Percentiles rank a stretch among this genome's conserved stretches.
Evolutionary conservation across 768 basidiomycete genomes (phyloP).

Genomic region (Macrocybe gigantea): DNA sequence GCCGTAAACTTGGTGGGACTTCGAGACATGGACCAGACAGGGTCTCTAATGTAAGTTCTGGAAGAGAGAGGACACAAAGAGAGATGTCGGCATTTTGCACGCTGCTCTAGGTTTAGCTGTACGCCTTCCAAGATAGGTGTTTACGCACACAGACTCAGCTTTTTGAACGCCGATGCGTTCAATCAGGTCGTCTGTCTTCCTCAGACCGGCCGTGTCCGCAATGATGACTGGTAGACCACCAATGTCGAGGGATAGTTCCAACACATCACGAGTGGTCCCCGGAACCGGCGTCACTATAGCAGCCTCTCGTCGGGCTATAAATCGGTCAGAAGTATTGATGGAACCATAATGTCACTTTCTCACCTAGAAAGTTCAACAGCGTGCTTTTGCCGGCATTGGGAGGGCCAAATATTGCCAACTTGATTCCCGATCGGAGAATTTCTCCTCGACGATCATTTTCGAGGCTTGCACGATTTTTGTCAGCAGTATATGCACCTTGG

Average conservation of each 20-base stretch:
- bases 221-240: conserved; percentile 78
- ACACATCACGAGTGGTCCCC: conserved; percentile 85
- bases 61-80: conserved; percentile 77
- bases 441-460: conserved; percentile 75
- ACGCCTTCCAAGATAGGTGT: conserved; percentile 16
- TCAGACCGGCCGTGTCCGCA: conserved; percentile 82
- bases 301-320: conserved; percentile 74
- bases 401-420: conserved; percentile 84
- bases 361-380: conserved; percentile 79
- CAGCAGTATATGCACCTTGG: conserved; percentile 43
- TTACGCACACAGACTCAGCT: conserved; percentile 69
- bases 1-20: conserved; percentile 41
- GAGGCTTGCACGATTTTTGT: conserved; percentile 50
- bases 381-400: conserved; percentile 95
- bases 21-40: conserved; percentile 8
- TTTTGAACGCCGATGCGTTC: conserved; percentile 80
- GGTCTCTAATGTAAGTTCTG: conserved; percentile 28
- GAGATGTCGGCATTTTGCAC: conserved; percentile 63
- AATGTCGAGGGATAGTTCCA: conserved; percentile 84
- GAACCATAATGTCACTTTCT: background rate
- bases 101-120: conserved; percentile 28
- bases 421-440: conserved; percentile 76
- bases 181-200: conserved; percentile 61
- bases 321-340: background rate
- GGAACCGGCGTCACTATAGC: conserved; percentile 86